Base-by-base conservation (phyloP, 2,329 filamentous ascomycete genomes). In the Pseudogymnoascus destructans region DNA sequence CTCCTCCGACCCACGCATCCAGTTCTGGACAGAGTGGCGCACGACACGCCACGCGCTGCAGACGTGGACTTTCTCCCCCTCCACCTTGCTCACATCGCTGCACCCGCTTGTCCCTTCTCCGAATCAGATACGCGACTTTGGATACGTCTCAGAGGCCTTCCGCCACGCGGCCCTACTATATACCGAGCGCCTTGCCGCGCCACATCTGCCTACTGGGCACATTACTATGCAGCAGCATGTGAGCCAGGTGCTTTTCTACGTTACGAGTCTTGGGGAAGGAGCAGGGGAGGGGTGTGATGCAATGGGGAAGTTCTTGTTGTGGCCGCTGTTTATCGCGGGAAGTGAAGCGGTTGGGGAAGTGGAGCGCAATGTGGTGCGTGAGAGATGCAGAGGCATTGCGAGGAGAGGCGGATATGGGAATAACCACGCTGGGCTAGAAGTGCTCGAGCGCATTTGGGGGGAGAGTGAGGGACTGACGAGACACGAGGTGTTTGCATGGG, bases 321-420 rank as follows among this genome's bases (percentile, higher is more conserved):
- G 91, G 92, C 91, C 92, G 2, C 78, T 96, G 2, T 95, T 96
- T 69, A 86, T 96, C 57, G 84, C 86, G 0, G 91, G 91, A 17
- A 90, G 88, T 19, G 92, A 96, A 73, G 95, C 89, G 66, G 85
- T 93, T 62, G 86, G 89, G 63, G 82, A 87, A 66, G 75, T 84
- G 56, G 87, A 95, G 67, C 86, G 91, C 62, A 80, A 81, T 59
- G 81, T 91, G 60, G 86, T 96, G 57, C 82, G 90, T 57, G 78
- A 82, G 63, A 85, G 90, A 65, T 95, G 89, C 72, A 78, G 84
- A 46, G 89, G 92, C 67, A 92, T 96, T 63, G 90, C 92, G 77
- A 81, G 83, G 27, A 86, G 92, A 63, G 92, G 87, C 58, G 91
- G 91, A 1, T 96, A 96, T 73, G 88, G 90, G 77, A 96, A 95